Conservation (phyloP, 306 rosid genomes). For the Trifolium repens region DNA sequence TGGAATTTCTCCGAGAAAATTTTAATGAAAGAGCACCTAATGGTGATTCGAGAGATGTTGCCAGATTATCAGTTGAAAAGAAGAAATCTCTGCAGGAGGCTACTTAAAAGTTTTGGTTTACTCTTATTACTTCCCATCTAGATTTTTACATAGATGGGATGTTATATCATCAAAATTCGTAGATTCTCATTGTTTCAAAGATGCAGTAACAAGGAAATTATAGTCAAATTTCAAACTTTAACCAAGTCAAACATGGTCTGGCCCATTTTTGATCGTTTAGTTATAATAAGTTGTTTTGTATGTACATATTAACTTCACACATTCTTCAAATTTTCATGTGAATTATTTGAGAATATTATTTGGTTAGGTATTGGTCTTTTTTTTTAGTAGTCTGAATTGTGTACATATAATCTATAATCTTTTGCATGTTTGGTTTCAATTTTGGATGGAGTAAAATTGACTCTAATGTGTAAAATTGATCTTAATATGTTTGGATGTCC, state of each 20-base stretch:
- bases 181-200: conserved; percentile 21
- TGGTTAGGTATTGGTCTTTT: neutral
- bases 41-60: conserved; percentile 45
- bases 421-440: too few relatives aligned
- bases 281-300: neutral
- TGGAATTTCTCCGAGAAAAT: conserved; percentile 80
- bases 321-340: neutral
- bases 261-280: neutral
- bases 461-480: too few relatives aligned
- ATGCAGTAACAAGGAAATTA: neutral
- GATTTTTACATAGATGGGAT: conserved; percentile 42
- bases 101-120: conserved; percentile 41
- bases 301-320: neutral
- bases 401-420: neutral
- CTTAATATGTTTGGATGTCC: too few relatives aligned
- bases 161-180: conserved; percentile 37
- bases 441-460: too few relatives aligned
- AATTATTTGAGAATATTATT: neutral
- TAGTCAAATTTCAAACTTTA: conserved; percentile 8
- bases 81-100: conserved; percentile 53
- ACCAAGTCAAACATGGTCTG: conserved; percentile 13
- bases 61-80: conserved; percentile 57
- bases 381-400: conserved; percentile 12
- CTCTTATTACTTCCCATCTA: conserved; percentile 35
- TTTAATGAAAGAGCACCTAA: conserved; percentile 54